Evolutionary conservation across 352 stramenopile species (phyloP), one percentile per base, ranked within the genome.

Genomic region (Aphanomyces stellatus): DNA sequence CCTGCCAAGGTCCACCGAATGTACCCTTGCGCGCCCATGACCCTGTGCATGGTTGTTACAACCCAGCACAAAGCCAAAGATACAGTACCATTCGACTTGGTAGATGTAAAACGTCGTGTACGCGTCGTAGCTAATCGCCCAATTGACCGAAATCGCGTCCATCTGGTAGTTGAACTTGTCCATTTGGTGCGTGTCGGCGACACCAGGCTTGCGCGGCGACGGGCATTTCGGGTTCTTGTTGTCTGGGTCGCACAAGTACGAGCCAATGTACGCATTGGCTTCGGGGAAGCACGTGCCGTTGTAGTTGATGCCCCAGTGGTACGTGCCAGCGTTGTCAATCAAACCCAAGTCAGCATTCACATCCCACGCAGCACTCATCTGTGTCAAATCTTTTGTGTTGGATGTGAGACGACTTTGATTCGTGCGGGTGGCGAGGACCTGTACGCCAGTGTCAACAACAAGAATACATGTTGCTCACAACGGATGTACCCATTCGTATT

Each of bases 61-160:
- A n/a, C n/a, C n/a, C n/a, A 48, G 41, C 41, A 48, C 17, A 19
- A 48, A 46, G 37, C 37, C 1, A 24, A 62, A n/a, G 15, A 2
- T 17, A 46, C 10, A 11, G 1, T 64, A 64, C 63, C 65, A 76
- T 43, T 76, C 78, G 10, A 76, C 22, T 30, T 69, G 69, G 37
- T 74, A 76, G 5, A 41, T 72, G 5, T 71, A 56, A 57, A 75
- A 88, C 31, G 65, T 87, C 69, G 71, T 80, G 80, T 90, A 90
- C 70, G 70, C 91, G 5, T 56, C 73, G 4, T 77, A 51, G 34
- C 75, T 81, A 11, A 97, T 63, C 28, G 85, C 78, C 71, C 88
- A 87, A 62, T 92, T 90, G 27, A 80, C 78, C 31, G 87, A 92
- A 22, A 95, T 78, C 10, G 88, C 83, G 79, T 96, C 88, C 22